A percentile compares a stretch with the other conserved stretches of the same genome.
These are phyloP conservation scores for Luffa aegyptiaca DNA, from an alignment of 306 rosid species.

Conservation along the genomic window DNA sequence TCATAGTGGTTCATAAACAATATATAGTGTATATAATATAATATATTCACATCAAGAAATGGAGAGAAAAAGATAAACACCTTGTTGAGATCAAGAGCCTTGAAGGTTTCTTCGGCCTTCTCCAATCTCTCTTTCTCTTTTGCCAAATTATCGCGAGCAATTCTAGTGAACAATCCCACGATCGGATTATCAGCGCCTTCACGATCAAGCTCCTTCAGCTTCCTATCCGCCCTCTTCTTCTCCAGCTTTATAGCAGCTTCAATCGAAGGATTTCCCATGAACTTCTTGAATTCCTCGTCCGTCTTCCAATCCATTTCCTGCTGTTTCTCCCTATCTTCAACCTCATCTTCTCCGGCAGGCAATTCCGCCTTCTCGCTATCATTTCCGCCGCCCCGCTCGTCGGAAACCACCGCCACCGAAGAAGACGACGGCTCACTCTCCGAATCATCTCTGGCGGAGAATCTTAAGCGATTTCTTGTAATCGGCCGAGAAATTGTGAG, in stretches of 20 bases:
- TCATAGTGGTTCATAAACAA: not conserved
- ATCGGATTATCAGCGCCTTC: conserved; percentile 49
- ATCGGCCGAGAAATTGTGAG: conserved; percentile 9
- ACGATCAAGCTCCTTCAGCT: conserved; percentile 64
- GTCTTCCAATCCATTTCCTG: conserved; percentile 75
- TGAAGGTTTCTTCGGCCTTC: conserved; percentile 60
- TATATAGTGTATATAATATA: not conserved
- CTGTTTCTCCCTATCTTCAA: conserved; percentile 30
- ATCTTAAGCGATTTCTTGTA: conserved; percentile 14
- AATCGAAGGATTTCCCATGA: conserved; percentile 76
- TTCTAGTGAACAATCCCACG: conserved; percentile 23
- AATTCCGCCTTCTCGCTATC: conserved; percentile 12
- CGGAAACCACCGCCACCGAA: conserved; percentile 26
- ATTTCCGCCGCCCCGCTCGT: conserved; percentile 7
- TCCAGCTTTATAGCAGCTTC: conserved; percentile 91
- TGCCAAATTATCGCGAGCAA: conserved; percentile 34
- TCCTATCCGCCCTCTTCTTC: conserved; percentile 77
- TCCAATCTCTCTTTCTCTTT: conserved; percentile 58
- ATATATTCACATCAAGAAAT: not conserved
- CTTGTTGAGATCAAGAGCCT: conserved; percentile 78
- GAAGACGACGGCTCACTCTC: conserved; percentile 26
- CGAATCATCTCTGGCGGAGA: conserved; percentile 36
- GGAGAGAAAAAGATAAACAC: conserved; percentile 12
- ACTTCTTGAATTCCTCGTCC: conserved; percentile 75
- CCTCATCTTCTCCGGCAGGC: conserved; percentile 11